Conservation (phyloP, 164 flowering plant species). For the Kingdonia uniflora region DNA sequence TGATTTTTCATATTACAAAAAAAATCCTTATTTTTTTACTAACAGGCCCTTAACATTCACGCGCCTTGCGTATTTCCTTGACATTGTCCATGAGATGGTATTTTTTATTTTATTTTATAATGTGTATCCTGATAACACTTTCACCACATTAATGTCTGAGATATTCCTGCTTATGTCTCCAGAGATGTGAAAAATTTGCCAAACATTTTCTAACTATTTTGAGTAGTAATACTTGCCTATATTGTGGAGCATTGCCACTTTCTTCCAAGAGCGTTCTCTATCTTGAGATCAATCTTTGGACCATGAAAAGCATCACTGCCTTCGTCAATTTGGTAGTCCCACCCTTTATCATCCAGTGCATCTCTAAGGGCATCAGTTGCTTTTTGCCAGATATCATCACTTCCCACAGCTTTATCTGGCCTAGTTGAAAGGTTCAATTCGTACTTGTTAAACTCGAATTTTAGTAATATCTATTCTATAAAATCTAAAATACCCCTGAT, state of each 20-base stretch:
- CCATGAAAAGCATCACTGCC: constrained; percentile 99
- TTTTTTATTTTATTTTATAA: no score
- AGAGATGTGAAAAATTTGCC: no score
- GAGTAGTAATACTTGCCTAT: constrained; percentile 39
- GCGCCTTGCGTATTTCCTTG: no score
- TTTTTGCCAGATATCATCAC: constrained; percentile 88
- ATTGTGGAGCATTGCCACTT: constrained; percentile 98
- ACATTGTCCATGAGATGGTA: no score
- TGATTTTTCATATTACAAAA: no score
- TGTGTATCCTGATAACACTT: no score
- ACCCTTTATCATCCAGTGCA: constrained; percentile 87
- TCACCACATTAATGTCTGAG: no score
- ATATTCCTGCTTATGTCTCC: no score
- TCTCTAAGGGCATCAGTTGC: constrained; percentile 86
- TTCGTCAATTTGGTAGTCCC: constrained; percentile 85
- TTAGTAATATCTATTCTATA: constrained; percentile 71
- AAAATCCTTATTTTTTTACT: no score
- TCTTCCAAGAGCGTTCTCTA: constrained; percentile 97
- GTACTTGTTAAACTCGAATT: constrained; percentile 81
- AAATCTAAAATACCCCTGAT: constrained; percentile 91
- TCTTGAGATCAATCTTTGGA: constrained; percentile 96
- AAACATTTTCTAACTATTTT: background rate
- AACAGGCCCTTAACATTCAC: no score
- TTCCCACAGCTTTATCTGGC: constrained; percentile 88
- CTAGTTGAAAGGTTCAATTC: constrained; percentile 94